Evolutionary conservation across 495 filamentous ascomycete species (phyloP).

Genomic region (Hypomontagnella monticulosa): DNA sequence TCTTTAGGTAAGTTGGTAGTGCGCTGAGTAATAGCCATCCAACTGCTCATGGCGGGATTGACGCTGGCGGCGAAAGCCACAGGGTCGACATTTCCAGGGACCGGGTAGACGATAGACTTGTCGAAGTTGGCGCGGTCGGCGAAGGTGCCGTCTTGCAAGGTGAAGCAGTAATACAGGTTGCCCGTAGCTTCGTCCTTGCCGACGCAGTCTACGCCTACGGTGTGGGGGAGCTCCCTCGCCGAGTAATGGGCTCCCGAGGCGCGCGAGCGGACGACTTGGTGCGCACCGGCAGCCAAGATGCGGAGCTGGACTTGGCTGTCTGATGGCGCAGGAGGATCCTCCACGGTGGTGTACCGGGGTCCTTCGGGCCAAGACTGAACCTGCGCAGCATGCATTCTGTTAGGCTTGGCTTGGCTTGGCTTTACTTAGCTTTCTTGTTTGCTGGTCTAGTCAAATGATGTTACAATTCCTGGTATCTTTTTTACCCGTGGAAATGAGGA

Average conservation of each 20-base stretch:
- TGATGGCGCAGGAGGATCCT: constrained; percentile 39
- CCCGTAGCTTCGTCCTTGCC: constrained; percentile 45
- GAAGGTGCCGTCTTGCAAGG: constrained; percentile 45
- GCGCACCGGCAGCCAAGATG: constrained; percentile 52
- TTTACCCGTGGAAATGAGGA: too few species aligned
- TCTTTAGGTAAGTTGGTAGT: constrained; percentile 41
- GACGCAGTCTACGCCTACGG: constrained; percentile 53
- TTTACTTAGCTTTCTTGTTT: not conserved
- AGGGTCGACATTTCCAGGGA: constrained; percentile 51
- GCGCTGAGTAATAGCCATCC: constrained; percentile 55
- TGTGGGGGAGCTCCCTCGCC: constrained; percentile 49
- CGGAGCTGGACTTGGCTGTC: constrained; percentile 43
- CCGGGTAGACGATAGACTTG: constrained; percentile 36
- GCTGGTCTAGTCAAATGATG: not conserved
- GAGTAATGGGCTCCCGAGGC: constrained; percentile 56
- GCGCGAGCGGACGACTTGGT: constrained; percentile 55
- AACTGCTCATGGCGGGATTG: constrained; percentile 58
- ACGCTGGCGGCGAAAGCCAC: constrained; percentile 53
- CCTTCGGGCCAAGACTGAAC: constrained; percentile 44
- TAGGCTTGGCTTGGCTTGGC: not conserved
- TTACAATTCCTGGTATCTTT: too few species aligned
- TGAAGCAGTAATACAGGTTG: constrained; percentile 53
- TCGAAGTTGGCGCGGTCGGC: constrained; percentile 52
- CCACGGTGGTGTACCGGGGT: constrained; percentile 32
- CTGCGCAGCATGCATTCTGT: constrained; percentile 36